A percentile compares a stretch with the other conserved stretches of the same genome.
Evolutionary conservation across 257 asterid species (phyloP).

Genomic region (Haberlea rhodopensis): DNA sequence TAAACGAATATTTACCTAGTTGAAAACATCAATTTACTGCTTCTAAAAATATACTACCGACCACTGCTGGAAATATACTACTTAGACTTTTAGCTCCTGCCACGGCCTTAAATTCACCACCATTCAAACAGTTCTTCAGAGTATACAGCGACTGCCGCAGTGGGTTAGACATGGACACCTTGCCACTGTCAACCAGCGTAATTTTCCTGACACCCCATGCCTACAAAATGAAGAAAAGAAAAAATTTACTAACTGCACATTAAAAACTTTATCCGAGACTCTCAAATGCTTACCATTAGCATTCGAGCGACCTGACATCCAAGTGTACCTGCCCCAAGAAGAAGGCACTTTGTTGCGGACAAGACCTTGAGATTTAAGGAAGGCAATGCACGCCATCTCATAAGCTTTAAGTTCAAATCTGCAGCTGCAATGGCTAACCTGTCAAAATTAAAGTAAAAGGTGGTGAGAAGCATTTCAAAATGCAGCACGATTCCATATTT

Average conservation of each 20-base stretch:
- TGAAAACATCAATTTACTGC: slow-evolving; percentile 17
- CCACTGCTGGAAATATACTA: slow-evolving; percentile 88
- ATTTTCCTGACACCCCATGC: slow-evolving; percentile 97
- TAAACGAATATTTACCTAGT: slow-evolving; percentile 14
- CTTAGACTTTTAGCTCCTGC: slow-evolving; percentile 82
- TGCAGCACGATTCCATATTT: slow-evolving; percentile 15
- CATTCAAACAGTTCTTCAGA: slow-evolving; percentile 82
- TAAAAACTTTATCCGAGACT: slow-evolving; percentile 5
- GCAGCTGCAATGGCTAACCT: slow-evolving; percentile 91
- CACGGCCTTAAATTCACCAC: slow-evolving; percentile 81
- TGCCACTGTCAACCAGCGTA: slow-evolving; percentile 85
- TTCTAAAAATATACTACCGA: slow-evolving; percentile 27
- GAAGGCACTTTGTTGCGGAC: slow-evolving; percentile 74
- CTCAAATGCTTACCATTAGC: slow-evolving; percentile 77
- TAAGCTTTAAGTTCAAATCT: slow-evolving; percentile 91
- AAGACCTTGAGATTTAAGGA: slow-evolving; percentile 60
- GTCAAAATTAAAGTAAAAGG: slow-evolving; percentile 29
- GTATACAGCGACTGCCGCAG: slow-evolving; percentile 87
- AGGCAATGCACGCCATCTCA: slow-evolving; percentile 97
- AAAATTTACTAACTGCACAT: not conserved
- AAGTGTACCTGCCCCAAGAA: slow-evolving; percentile 95
- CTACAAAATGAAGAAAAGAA: slow-evolving; percentile 35
- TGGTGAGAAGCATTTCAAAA: slow-evolving; percentile 19
- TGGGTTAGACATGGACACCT: slow-evolving; percentile 94
- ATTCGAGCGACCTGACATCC: slow-evolving; percentile 98